phyloP scores from a whole-genome alignment of 2,329 filamentous ascomycete genomes.

The Fusarium longipes region DNA sequence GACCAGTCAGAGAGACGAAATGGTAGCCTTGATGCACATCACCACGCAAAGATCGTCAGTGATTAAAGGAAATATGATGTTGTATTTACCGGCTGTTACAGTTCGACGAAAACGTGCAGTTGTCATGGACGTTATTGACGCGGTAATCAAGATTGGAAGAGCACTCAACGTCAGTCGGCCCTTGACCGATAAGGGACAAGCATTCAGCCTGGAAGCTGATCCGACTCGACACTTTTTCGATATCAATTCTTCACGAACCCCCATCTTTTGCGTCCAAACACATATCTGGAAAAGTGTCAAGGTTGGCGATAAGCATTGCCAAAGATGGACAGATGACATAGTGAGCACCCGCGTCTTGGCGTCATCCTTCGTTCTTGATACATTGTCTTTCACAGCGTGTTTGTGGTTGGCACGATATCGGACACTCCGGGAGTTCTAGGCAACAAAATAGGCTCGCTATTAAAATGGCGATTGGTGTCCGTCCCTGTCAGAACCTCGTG shows the following conservation, averaged over 20 bases:
- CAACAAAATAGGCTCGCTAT: slow-evolving; percentile 5
- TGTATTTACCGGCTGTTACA: neutral
- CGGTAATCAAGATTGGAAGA: no score
- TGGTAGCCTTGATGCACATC: neutral
- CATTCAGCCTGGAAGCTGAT: slow-evolving; percentile 5
- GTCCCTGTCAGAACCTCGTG: neutral
- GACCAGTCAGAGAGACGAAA: neutral
- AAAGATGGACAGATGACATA: slow-evolving; percentile 17
- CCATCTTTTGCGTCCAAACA: neutral
- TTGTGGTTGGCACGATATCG: neutral
- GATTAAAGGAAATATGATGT: neutral
- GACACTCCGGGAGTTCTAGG: neutral
- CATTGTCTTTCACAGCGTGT: neutral
- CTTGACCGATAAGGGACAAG: neutral
- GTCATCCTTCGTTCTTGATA: neutral
- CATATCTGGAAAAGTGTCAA: neutral
- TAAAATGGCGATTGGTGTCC: neutral
- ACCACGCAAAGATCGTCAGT: slow-evolving; percentile 14
- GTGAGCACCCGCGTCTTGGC: slow-evolving; percentile 7
- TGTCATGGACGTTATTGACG: no score
- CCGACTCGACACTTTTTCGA: neutral
- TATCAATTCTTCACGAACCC: neutral
- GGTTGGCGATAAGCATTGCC: slow-evolving; percentile 10
- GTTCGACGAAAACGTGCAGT: neutral
- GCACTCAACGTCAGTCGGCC: neutral